phyloP scores from a whole-genome alignment of 306 rosid species.

The Abrus precatorius region DNA sequence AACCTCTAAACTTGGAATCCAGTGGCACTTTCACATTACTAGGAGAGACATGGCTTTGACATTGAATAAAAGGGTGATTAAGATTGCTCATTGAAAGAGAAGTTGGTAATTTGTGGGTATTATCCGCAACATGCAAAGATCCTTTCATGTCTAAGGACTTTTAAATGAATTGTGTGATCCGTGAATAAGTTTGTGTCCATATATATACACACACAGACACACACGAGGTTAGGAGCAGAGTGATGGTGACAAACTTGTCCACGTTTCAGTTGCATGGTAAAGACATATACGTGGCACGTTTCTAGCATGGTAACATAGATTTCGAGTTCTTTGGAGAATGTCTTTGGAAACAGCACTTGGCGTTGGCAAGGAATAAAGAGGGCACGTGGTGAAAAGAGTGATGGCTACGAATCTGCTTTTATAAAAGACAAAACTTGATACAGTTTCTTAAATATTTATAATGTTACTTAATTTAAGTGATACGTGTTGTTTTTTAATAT shows the following conservation, averaged over 20 bases:
- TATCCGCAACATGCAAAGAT: slow-evolving; percentile 14
- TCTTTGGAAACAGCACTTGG: neutral
- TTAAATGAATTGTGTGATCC: neutral
- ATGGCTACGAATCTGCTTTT: no score
- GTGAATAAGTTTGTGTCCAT: neutral
- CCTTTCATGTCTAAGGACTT: slow-evolving; percentile 43
- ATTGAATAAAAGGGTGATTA: slow-evolving; percentile 3
- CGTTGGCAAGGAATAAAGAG: neutral
- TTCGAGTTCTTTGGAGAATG: slow-evolving; percentile 18
- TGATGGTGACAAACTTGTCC: neutral
- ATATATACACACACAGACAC: neutral
- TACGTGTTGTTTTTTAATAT: no score
- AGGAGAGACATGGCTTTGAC: neutral
- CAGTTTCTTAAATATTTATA: no score
- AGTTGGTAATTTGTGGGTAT: neutral
- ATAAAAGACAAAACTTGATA: no score
- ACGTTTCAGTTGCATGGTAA: slow-evolving; percentile 1
- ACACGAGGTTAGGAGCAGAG: slow-evolving; percentile 6
- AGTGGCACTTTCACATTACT: slow-evolving; percentile 3
- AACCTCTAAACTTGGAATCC: neutral
- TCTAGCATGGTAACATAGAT: neutral
- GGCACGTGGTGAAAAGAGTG: neutral
- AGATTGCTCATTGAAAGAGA: neutral
- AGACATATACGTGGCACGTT: slow-evolving; percentile 17
- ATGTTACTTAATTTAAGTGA: no score